Percentiles rank a stretch among this genome's conserved stretches.
phyloP scores from a whole-genome alignment of 2,329 filamentous ascomycete species.

The Fusarium dimerum region DNA sequence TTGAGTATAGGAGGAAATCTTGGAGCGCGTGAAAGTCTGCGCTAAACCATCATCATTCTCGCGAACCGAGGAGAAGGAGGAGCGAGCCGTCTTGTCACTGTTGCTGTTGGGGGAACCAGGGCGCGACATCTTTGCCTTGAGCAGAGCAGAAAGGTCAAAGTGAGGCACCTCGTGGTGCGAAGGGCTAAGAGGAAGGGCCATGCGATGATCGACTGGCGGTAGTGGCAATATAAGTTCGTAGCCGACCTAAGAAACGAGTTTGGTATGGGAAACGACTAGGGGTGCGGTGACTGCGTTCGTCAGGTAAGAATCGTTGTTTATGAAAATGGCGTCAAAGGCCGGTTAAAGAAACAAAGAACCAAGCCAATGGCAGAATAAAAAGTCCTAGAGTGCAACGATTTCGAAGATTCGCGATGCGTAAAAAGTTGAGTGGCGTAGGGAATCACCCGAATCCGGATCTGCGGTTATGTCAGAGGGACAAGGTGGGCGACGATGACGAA shows the following conservation, averaged over 20 bases:
- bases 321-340: constrained; percentile 1
- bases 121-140: constrained; percentile 40
- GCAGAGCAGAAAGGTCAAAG: constrained; percentile 37
- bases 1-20: constrained; percentile 59
- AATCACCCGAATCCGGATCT: constrained; percentile 24
- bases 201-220: constrained; percentile 25
- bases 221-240: constrained; percentile 11
- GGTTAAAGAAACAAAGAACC: constrained; percentile 5
- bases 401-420: constrained; percentile 11
- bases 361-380: constrained; percentile 22
- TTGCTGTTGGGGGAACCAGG: constrained; percentile 37
- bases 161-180: constrained; percentile 37
- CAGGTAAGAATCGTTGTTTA: constrained; percentile 2
- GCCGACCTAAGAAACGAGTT: constrained; percentile 18
- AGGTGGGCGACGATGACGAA: constrained; percentile 20
- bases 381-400: neutral
- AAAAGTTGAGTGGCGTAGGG: constrained; percentile 18
- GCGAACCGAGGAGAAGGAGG: constrained; percentile 63
- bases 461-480: constrained; percentile 9
- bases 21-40: constrained; percentile 64
- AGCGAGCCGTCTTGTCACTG: constrained; percentile 44
- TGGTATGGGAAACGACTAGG: too few relatives aligned
- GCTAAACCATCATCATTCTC: constrained; percentile 60
- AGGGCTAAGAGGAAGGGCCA: constrained; percentile 35
- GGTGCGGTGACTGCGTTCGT: constrained; percentile 4